Percentiles rank a stretch among this genome's conserved stretches.
Conservation (phyloP, 2,329 filamentous ascomycete species). For the Aspergillus amoenus region DNA sequence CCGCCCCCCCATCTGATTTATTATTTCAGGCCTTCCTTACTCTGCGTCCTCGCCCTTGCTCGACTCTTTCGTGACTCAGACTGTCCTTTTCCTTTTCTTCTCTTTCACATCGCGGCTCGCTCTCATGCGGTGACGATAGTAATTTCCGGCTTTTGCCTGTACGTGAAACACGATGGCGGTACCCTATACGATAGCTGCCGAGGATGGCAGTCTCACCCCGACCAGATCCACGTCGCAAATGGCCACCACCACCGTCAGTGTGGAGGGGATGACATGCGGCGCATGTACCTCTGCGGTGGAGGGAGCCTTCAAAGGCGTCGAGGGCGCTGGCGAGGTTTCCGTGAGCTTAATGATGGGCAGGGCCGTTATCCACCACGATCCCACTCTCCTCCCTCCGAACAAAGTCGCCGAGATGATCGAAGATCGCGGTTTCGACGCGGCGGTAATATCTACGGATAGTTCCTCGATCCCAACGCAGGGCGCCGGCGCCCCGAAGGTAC, state of each 20-base stretch:
- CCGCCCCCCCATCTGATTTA: not conserved
- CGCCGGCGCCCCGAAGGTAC: conserved; percentile 34
- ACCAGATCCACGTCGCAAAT: conserved; percentile 57
- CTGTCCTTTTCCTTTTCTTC: conserved; percentile 6
- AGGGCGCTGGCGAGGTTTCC: conserved; percentile 81
- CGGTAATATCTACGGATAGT: conserved; percentile 79
- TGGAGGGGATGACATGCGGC: conserved; percentile 86
- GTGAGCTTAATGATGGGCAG: conserved; percentile 94
- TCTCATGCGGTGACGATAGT: conserved; percentile 20
- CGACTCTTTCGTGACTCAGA: not conserved
- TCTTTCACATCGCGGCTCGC: not conserved
- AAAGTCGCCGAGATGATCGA: conserved; percentile 82
- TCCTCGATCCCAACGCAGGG: conserved; percentile 52
- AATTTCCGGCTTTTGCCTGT: conserved; percentile 12
- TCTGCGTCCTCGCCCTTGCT: not conserved
- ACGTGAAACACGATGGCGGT: conserved; percentile 19
- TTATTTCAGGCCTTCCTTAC: not conserved
- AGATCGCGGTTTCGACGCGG: conserved; percentile 86
- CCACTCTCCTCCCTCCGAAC: conserved; percentile 69
- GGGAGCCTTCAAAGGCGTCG: conserved; percentile 77
- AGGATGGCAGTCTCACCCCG: conserved; percentile 13
- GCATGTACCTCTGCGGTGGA: conserved; percentile 96
- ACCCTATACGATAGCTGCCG: conserved; percentile 20
- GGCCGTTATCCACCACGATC: conserved; percentile 90
- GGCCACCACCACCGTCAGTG: conserved; percentile 85